phyloP scores from a whole-genome alignment of 108 stramenopile genomes.

The Schizochytrium sp. region DNA sequence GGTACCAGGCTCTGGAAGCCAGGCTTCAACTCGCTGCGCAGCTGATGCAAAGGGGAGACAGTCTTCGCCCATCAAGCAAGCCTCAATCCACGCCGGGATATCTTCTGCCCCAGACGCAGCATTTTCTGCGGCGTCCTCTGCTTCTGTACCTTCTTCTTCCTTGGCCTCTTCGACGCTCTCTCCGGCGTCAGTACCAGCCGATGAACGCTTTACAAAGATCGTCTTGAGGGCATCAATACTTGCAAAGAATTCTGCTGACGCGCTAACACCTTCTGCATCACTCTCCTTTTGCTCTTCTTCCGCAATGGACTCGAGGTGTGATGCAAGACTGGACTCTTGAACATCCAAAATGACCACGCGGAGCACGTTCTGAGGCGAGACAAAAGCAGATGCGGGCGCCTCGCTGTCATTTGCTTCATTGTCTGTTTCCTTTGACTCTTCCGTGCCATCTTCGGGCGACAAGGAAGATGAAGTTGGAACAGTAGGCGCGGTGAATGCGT shows the following conservation, averaged over 20 bases:
- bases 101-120: not conserved
- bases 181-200: not conserved
- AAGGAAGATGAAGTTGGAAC: no score
- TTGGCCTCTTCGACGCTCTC: not conserved
- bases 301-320: not conserved
- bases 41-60: not conserved
- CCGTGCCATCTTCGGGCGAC: no score
- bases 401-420: no score
- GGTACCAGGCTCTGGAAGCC: not conserved
- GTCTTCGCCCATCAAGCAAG: not conserved
- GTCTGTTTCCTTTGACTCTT: no score
- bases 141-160: not conserved
- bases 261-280: no score
- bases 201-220: no score
- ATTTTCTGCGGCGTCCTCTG: not conserved
- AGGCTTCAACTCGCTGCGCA: not conserved
- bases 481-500: no score
- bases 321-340: not conserved
- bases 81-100: not conserved
- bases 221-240: no score
- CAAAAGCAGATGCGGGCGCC: no score
- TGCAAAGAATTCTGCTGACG: no score
- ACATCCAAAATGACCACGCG: conserved; percentile 17
- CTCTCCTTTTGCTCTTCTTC: not conserved
- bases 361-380: not conserved